A percentile compares a stretch with the other conserved stretches of the same genome.
Conservation (phyloP, 805 yeast genomes). For the Myxozyma kluyveri region DNA sequence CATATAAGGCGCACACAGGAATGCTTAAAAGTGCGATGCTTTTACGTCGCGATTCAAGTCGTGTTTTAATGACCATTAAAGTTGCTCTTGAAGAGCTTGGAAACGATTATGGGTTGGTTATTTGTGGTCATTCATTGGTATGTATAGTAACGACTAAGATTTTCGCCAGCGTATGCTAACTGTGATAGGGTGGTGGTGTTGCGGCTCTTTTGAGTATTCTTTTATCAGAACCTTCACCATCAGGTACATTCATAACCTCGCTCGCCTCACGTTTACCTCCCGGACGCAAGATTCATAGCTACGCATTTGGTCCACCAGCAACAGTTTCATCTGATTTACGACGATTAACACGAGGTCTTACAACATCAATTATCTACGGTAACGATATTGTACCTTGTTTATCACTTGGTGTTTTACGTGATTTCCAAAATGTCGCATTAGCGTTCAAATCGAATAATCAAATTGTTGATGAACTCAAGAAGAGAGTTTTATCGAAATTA, state of each 20-base stretch:
- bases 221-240: slow-evolving; percentile 27
- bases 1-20: slow-evolving; percentile 37
- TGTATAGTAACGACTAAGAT: too few relatives aligned
- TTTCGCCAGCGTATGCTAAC: neutral
- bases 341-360: slow-evolving; percentile 30
- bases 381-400: slow-evolving; percentile 39
- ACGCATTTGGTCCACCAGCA: slow-evolving; percentile 40
- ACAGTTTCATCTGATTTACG: slow-evolving; percentile 35
- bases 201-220: slow-evolving; percentile 37
- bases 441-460: slow-evolving; percentile 32
- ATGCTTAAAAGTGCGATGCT: slow-evolving; percentile 36
- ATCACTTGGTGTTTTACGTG: slow-evolving; percentile 37
- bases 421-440: slow-evolving; percentile 36
- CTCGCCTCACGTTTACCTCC: slow-evolving; percentile 31
- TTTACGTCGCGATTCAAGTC: slow-evolving; percentile 30
- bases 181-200: slow-evolving; percentile 39
- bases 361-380: slow-evolving; percentile 38
- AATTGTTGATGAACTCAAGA: slow-evolving; percentile 32
- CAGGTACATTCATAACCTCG: slow-evolving; percentile 31
- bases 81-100: slow-evolving; percentile 34
- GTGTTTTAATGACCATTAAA: slow-evolving; percentile 34
- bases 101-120: slow-evolving; percentile 36
- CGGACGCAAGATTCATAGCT: slow-evolving; percentile 36
- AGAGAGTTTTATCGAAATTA: slow-evolving; percentile 33
- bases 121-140: slow-evolving; percentile 38